These are phyloP conservation scores for Lactarius sp. DNA, from an alignment of 768 basidiomycete genomes.

Conservation along the genomic window DNA sequence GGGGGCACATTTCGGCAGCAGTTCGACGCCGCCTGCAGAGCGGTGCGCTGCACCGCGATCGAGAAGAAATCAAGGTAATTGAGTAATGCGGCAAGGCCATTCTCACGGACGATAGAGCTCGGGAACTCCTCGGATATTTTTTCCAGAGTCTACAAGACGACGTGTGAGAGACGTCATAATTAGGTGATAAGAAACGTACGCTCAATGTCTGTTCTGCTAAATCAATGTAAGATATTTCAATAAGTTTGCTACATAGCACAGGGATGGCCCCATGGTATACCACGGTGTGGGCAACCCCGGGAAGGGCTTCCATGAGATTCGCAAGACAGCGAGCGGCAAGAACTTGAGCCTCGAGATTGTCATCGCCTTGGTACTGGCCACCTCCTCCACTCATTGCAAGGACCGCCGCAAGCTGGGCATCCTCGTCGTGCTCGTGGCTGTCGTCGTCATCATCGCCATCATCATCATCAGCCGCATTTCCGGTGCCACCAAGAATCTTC, in stretches of 20 bases:
- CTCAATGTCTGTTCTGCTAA: slow-evolving; percentile 96
- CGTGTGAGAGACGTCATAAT: slow-evolving; percentile 21
- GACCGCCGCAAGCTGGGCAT: slow-evolving; percentile 84
- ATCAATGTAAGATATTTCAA: slow-evolving; percentile 97
- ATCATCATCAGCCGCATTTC: slow-evolving; percentile 65
- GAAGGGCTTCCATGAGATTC: slow-evolving; percentile 98
- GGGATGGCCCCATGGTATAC: slow-evolving; percentile 99
- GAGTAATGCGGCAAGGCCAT: slow-evolving; percentile 86
- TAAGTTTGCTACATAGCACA: slow-evolving; percentile 92
- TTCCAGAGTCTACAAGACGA: slow-evolving; percentile 72
- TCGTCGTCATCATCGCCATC: slow-evolving; percentile 63
- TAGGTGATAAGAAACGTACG: slow-evolving; percentile 49
- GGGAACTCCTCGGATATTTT: slow-evolving; percentile 99
- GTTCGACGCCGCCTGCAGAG: slow-evolving; percentile 92
- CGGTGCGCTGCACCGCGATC: slow-evolving; percentile 94
- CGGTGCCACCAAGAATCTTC: slow-evolving; percentile 79
- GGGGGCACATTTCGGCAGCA: slow-evolving; percentile 90
- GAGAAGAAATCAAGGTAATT: slow-evolving; percentile 99
- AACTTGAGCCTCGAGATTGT: slow-evolving; percentile 89
- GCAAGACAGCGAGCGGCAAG: slow-evolving; percentile 95
- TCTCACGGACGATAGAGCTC: slow-evolving; percentile 91
- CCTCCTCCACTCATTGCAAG: slow-evolving; percentile 75
- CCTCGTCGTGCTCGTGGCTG: slow-evolving; percentile 64
- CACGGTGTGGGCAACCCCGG: slow-evolving; percentile 94
- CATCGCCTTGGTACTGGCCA: slow-evolving; percentile 64